A percentile compares a stretch with the other conserved stretches of the same genome.
Conservation (phyloP, 164 flowering plant genomes). For the Umbellularia californica region DNA sequence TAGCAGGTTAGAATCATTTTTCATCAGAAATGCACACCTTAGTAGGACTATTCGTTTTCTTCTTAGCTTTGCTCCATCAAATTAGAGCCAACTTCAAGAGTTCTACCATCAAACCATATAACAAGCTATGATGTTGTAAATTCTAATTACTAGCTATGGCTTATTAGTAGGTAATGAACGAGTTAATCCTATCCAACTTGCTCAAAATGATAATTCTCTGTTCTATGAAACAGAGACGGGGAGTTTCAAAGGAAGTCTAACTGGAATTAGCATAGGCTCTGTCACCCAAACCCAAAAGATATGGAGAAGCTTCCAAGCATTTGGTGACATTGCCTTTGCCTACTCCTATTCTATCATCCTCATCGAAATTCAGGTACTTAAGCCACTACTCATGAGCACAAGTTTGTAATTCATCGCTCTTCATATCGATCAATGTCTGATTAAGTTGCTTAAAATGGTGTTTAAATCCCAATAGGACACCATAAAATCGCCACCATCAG, state of each 20-base stretch:
- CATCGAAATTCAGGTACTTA: conserved; percentile 65
- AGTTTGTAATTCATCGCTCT: background rate
- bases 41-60: no score
- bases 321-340: conserved; percentile 76
- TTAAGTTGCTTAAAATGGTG: background rate
- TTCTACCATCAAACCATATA: no score
- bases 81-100: no score
- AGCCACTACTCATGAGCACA: background rate
- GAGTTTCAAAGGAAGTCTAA: conserved; percentile 47
- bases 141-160: no score
- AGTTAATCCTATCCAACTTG: background rate
- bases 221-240: conserved; percentile 35
- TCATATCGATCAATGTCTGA: background rate
- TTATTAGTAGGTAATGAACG: no score
- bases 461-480: conserved; percentile 36
- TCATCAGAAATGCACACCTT: no score
- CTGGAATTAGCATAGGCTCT: conserved; percentile 59
- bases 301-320: conserved; percentile 76
- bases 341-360: conserved; percentile 71
- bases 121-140: no score
- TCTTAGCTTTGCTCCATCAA: no score
- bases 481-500: conserved; percentile 48
- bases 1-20: conserved; percentile 31
- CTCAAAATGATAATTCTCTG: background rate
- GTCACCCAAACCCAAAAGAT: conserved; percentile 53